A percentile compares a stretch with the other conserved stretches of the same genome.
These are phyloP conservation scores for Areca catechu DNA, from an alignment of 176 grass and related monocot species.

Conservation along the genomic window DNA sequence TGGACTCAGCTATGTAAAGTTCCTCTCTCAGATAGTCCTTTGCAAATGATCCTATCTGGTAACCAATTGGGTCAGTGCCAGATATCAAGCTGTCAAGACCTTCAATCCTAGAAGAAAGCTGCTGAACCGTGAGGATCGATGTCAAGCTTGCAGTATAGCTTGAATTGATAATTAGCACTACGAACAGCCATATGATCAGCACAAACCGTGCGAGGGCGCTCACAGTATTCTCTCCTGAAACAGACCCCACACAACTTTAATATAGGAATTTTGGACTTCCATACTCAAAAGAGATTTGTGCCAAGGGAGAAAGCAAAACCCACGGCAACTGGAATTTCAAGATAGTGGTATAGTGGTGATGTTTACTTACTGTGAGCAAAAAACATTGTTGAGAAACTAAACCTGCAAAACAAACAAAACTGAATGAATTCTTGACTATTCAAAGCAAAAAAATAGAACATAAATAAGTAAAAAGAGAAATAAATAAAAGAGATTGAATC, in stretches of 20 bases:
- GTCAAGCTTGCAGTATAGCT: conserved; percentile 97
- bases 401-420: conserved; percentile 42
- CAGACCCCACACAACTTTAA: conserved; percentile 3
- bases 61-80: conserved; percentile 55
- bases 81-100: conserved; percentile 67
- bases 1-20: conserved; percentile 51
- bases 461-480: no score
- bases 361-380: conserved; percentile 64
- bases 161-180: conserved; percentile 88
- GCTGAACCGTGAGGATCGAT: conserved; percentile 90
- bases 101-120: conserved; percentile 67
- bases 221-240: conserved; percentile 72
- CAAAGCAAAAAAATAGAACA: no score
- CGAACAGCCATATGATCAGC: conserved; percentile 84
- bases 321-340: background rate
- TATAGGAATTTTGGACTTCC: no score
- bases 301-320: background rate
- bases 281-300: background rate
- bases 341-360: background rate
- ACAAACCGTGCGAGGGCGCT: conserved; percentile 75
- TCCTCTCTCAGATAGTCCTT: conserved; percentile 75
- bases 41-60: conserved; percentile 78
- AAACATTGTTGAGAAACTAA: conserved; percentile 93
- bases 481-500: no score
- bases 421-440: background rate